Evolutionary conservation across 306 rosid species (phyloP).

Genomic region (Pueraria montana): DNA sequence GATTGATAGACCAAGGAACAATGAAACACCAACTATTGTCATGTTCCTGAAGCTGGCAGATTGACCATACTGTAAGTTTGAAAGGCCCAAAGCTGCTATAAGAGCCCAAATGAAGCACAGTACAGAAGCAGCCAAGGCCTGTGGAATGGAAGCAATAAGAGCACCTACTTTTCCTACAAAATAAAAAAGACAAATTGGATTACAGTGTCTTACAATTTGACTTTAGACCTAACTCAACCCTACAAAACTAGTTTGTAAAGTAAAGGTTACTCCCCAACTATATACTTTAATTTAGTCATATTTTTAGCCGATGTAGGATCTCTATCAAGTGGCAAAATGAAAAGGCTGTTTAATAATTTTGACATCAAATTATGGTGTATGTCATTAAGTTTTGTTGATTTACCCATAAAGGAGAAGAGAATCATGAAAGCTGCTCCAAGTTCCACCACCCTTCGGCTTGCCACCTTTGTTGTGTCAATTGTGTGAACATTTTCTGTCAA

Average conservation of each 20-base stretch:
- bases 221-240: too few species aligned
- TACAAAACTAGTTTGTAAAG: too few species aligned
- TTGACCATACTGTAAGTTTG: conserved; percentile 71
- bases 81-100: conserved; percentile 72
- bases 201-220: not conserved
- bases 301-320: too few species aligned
- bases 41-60: conserved; percentile 74
- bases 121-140: conserved; percentile 77
- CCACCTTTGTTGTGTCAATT: conserved; percentile 76
- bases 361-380: not conserved
- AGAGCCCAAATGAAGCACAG: conserved; percentile 89
- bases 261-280: too few species aligned
- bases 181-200: not conserved
- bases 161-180: conserved; percentile 84
- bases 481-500: conserved; percentile 83
- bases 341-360: not conserved
- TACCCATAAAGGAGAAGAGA: conserved; percentile 76
- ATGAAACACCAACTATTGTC: conserved; percentile 76
- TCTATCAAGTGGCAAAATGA: not conserved
- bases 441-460: conserved; percentile 68
- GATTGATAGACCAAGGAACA: conserved; percentile 82
- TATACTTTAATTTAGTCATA: too few species aligned
- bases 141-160: conserved; percentile 89
- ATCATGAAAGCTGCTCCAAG: conserved; percentile 78
- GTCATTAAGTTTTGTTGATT: conserved; percentile 13